Base-by-base conservation (phyloP, 768 basidiomycete genomes). In the Lyophyllum decastes region DNA sequence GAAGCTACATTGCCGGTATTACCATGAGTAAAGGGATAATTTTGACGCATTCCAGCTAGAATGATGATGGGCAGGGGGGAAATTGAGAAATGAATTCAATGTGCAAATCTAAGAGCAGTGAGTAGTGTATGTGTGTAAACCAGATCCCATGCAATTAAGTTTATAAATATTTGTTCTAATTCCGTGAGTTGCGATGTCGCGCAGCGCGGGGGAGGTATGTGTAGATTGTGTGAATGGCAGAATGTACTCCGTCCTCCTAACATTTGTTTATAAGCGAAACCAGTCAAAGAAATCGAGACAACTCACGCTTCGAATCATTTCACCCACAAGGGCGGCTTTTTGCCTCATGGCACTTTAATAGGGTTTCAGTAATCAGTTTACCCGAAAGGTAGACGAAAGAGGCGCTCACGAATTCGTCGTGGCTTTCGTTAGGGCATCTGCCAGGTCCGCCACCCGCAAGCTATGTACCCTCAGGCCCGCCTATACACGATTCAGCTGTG, bases 221-320 rank as follows among this genome's bases (percentile, higher is more conserved):
- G 61, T 83, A 82, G 35, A 88, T 81, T 5, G 77, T 75, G 35
- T 76, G 69, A 27, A 87, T 83, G 9, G 86, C 84, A n/a, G 74
- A 77, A 52, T 76, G 76, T 6, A 86, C 82, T 34, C 86, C 86
- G 52, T 83, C 71, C 74, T 88, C 85, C 81, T 84, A 55, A 9
- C 67, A 30, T 16, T 34, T 19, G 40, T 52, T 17, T 7, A 22
- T 49, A 30, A 58, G 47, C 22, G 34, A 21, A n/a, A 2, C 30
- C 30, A n/a, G 45, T n/a, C 26, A 26, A 4, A 24, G n/a, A 34
- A 43, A 1, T 14, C 48, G 54, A 19, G 4, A 45, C 25, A 22
- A 66, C 73, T 52, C 47, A 75, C 75, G 45, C 67, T 61, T 50
- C 74, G 58, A 45, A 78, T 75, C 57, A 56, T 70, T 57, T 72